Evolutionary conservation across 257 asterid genomes (phyloP), one percentile per base, ranked within the genome.

Genomic region (Rubia yunnanensis): DNA sequence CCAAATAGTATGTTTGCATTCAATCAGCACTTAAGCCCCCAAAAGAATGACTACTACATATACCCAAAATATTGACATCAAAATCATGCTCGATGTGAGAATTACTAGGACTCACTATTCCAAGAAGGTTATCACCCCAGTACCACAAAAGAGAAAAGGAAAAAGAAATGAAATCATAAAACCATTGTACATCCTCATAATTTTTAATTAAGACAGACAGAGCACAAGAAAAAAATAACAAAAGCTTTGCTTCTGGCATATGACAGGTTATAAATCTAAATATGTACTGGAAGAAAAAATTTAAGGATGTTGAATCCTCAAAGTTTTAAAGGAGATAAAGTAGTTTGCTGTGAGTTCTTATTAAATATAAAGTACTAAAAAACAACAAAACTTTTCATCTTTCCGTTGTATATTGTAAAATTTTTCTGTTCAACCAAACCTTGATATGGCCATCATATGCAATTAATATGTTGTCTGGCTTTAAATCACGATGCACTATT

Each of bases 361-460:
- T 44, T 44, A 44, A 15, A 44, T 44, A 26, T 64, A 27, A 3
- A 15, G 28, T 23, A 58, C 13, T 2, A 24, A 23, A 68, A 22
- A 36, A 3, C 58, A 15, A 39, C 9, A 41, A 34, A 54, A 41
- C 28, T 30, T 26, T 30, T 26, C 32, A 23, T 49, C 13, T 56
- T 41, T 53, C 15, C 7, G 48, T 54, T 27, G 50, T 26, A 55
- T 20, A 61, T 39, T 30, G 41, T 17, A 5, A 23, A 28, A 2
- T 30, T 50, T 46, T 70, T 68, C 55, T 32, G 13, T 64, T 48
- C 44, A 30, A 32, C 18, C 70, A 50, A 72, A 92, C 98, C 98
- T 92, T 92, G 83, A 87, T 87, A 78, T 92, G 98, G 56, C 98
- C 98, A 83, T 92, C 98, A 66, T 89, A 96, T 53, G 91, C 95